These are phyloP conservation scores for Chrysoporthe puriensis DNA, from an alignment of 2,329 filamentous ascomycete genomes.

Conservation along the genomic window DNA sequence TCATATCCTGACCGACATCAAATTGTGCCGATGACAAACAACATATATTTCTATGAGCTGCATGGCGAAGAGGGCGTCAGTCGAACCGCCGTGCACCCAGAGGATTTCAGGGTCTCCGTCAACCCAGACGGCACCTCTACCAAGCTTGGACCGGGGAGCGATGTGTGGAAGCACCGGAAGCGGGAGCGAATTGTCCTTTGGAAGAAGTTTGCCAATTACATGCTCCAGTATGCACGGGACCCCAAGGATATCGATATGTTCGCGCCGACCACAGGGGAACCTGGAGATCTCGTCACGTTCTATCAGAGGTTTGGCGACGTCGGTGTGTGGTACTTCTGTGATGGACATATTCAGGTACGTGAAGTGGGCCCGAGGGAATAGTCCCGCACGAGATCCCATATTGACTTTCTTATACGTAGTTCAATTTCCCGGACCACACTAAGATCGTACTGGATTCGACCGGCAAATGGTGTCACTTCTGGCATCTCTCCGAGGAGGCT, in stretches of 20 bases:
- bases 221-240: slow-evolving; percentile 49
- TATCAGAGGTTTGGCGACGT: slow-evolving; percentile 83
- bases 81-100: slow-evolving; percentile 66
- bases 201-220: slow-evolving; percentile 77
- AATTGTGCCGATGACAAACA: slow-evolving; percentile 65
- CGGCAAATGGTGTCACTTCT: slow-evolving; percentile 77
- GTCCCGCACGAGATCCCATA: neutral
- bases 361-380: slow-evolving; percentile 31
- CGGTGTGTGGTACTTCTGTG: slow-evolving; percentile 79
- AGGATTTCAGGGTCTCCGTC: slow-evolving; percentile 60
- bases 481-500: slow-evolving; percentile 74
- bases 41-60: slow-evolving; percentile 77
- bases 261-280: slow-evolving; percentile 45
- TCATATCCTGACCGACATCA: slow-evolving; percentile 61
- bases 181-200: slow-evolving; percentile 68
- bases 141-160: slow-evolving; percentile 65
- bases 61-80: slow-evolving; percentile 66
- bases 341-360: slow-evolving; percentile 74
- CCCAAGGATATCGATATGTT: slow-evolving; percentile 23
- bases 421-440: slow-evolving; percentile 88
- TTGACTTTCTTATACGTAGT: slow-evolving; percentile 47
- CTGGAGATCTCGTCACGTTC: slow-evolving; percentile 70
- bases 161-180: slow-evolving; percentile 68
- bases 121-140: slow-evolving; percentile 62
- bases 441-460: slow-evolving; percentile 78